These are phyloP conservation scores for Volvox reticuliferus DNA, from an alignment of 139 green algal species.

Conservation along the genomic window DNA sequence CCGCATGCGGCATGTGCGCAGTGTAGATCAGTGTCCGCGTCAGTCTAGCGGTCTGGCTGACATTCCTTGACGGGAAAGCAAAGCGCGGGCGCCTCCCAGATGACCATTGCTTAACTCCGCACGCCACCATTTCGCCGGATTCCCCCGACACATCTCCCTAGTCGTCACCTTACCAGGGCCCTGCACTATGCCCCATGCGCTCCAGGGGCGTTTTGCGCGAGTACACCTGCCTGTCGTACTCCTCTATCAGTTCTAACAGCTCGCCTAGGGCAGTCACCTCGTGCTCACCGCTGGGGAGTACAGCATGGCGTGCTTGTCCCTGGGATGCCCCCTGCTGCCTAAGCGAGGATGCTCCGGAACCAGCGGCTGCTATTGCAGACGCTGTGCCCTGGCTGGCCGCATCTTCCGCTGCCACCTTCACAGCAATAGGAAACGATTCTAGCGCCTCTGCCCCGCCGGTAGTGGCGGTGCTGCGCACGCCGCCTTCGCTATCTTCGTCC, in stretches of 20 bases:
- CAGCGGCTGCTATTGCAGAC: background rate
- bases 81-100: too few species aligned
- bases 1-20: too few species aligned
- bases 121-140: too few species aligned
- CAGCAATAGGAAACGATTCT: too few species aligned
- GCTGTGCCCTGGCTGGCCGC: too few species aligned
- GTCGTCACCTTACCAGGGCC: background rate
- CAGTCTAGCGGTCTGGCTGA: too few species aligned
- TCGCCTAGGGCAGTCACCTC: conserved; percentile 20
- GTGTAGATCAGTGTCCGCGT: too few species aligned
- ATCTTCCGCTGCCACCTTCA: too few species aligned
- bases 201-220: conserved; percentile 30
- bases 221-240: conserved; percentile 48
- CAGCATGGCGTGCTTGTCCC: background rate
- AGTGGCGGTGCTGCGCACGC: background rate
- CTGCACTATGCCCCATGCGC: conserved; percentile 27
- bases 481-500: background rate
- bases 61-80: too few species aligned
- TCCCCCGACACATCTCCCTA: background rate
- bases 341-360: background rate
- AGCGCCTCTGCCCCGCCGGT: background rate
- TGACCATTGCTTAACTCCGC: too few species aligned
- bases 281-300: conserved; percentile 38
- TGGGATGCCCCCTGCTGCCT: background rate
- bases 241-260: conserved; percentile 31